Percentiles rank a stretch among this genome's conserved stretches.
phyloP scores from a whole-genome alignment of 768 basidiomycete species.

The Leccinum incarnatum region DNA sequence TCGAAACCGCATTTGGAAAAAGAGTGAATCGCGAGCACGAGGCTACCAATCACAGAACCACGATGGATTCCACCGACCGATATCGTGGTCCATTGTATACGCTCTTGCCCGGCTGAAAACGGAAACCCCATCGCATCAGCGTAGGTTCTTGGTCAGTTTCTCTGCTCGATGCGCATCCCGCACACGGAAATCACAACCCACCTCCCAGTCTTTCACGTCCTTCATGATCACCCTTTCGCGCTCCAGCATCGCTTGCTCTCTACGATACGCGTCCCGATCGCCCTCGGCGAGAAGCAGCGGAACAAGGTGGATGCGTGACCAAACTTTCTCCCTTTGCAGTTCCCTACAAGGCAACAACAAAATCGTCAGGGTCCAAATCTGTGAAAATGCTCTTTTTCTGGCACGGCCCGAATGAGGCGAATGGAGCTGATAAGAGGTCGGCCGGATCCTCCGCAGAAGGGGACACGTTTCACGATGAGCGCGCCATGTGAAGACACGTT shows the following conservation, averaged over 20 bases:
- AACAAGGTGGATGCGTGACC: conserved; percentile 94
- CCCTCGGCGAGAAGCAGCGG: conserved; percentile 91
- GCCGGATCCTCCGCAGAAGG: conserved; percentile 46
- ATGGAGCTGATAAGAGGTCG: conserved; percentile 43
- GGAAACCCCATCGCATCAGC: conserved; percentile 2
- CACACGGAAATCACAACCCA: conserved; percentile 43
- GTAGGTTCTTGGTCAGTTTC: conserved; percentile 13
- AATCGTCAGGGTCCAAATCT: conserved; percentile 40
- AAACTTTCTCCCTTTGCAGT: conserved; percentile 86
- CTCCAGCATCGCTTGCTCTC: conserved; percentile 70
- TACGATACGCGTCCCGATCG: conserved; percentile 86
- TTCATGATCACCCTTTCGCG: conserved; percentile 93
- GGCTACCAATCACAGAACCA: conserved; percentile 48
- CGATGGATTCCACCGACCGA: conserved; percentile 53
- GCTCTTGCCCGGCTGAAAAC: conserved; percentile 72
- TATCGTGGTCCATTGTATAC: conserved; percentile 82
- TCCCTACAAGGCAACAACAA: conserved; percentile 60
- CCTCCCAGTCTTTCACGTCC: conserved; percentile 92
- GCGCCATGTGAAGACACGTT: conserved; percentile 59
- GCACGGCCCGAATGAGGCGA: conserved; percentile 39
- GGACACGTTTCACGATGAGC: conserved; percentile 71
- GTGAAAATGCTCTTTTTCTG: conserved; percentile 38
- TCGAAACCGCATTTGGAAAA: conserved; percentile 8
- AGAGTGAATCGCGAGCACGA: conserved; percentile 9
- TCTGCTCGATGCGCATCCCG: conserved; percentile 20